Evolutionary conservation across 352 stramenopile species (phyloP), one percentile per base, ranked within the genome.

Genomic region (Phytopythium chamaehyphon): DNA sequence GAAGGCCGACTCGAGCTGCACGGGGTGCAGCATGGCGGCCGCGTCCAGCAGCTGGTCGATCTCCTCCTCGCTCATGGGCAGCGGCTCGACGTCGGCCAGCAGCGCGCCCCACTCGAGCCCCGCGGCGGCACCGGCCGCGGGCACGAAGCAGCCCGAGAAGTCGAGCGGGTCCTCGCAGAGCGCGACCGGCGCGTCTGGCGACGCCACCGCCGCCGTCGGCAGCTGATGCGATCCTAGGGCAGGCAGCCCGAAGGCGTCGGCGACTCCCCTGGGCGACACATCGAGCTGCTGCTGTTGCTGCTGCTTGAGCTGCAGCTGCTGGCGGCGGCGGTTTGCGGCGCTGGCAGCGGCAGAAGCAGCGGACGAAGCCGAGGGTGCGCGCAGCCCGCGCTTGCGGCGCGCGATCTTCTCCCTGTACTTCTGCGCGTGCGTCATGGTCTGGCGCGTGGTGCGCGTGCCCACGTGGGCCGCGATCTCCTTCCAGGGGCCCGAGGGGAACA

Each of bases 401-500:
- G 67, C 69, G 43, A 83, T 78, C 54, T 74, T 78, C 53, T 83
- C 64, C 10, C 73, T 68, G 48, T 82, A 81, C 40, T 84, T 84
- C 42, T 84, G 73, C 12, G 70, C 73, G 52, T 84, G 70, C 5
- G 73, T 79, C 70, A 82, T 81, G 18, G 69, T 79, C 38, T 82
- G 73, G 7, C 70, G 51, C 3, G 89, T 81, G 1, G 76, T 86
- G 38, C 76, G 68, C 0, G 73, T 83, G 24, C 70, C 62, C 12
- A 86, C 66, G 31, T 83, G 48, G 2, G 64, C 67, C 14, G 79
- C 73, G 38, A 88, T 82, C 24, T 73, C 64, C 40, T 86, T 86
- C 75, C 73, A 89, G 18, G 78, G 75, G 2, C 75, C 73, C 3
- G 62, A 73, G 24, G 76, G 76, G 57, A 76, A 88, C n/a, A 76